Evolutionary conservation across 2,329 filamentous ascomycete species (phyloP).

Genomic region (Colletotrichum caudatum): DNA sequence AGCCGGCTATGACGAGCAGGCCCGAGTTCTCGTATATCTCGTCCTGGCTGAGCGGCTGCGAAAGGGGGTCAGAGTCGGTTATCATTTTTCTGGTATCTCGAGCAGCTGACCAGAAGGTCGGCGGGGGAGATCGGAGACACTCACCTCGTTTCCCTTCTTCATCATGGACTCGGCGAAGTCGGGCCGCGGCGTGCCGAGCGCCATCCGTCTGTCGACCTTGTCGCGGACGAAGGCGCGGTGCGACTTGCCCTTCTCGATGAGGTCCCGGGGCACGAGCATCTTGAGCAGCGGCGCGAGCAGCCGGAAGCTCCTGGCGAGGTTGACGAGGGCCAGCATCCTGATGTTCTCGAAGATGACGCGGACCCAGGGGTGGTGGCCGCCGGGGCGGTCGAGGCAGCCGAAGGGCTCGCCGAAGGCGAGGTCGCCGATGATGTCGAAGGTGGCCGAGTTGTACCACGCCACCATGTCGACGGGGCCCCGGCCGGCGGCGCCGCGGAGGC

Average conservation of each 20-base stretch:
- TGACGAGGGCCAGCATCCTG: slow-evolving; percentile 6
- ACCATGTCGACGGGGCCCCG: slow-evolving; percentile 44
- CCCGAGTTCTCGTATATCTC: slow-evolving; percentile 43
- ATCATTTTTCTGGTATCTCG: too few relatives aligned
- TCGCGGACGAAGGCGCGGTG: slow-evolving; percentile 16
- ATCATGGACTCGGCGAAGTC: slow-evolving; percentile 44
- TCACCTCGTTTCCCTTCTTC: slow-evolving; percentile 36
- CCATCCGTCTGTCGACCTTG: slow-evolving; percentile 38
- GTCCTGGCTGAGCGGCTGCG: slow-evolving; percentile 30
- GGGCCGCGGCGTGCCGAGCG: slow-evolving; percentile 32
- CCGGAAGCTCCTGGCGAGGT: slow-evolving; percentile 4
- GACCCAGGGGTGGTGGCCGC: slow-evolving; percentile 39
- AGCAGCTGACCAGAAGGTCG: too few relatives aligned
- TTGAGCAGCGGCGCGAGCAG: slow-evolving; percentile 14
- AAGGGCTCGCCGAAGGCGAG: slow-evolving; percentile 49
- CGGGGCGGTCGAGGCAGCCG: slow-evolving; percentile 44
- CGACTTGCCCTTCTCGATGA: slow-evolving; percentile 10
- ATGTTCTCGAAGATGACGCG: slow-evolving; percentile 43
- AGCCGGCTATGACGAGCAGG: slow-evolving; percentile 50
- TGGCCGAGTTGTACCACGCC: slow-evolving; percentile 47
- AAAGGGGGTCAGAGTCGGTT: too few relatives aligned
- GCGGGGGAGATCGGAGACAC: background rate
- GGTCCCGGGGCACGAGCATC: slow-evolving; percentile 10
- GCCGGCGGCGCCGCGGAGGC: slow-evolving; percentile 49
- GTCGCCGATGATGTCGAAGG: slow-evolving; percentile 50